phyloP scores from a whole-genome alignment of 2,329 filamentous ascomycete genomes.

The Phialophora expanda region DNA sequence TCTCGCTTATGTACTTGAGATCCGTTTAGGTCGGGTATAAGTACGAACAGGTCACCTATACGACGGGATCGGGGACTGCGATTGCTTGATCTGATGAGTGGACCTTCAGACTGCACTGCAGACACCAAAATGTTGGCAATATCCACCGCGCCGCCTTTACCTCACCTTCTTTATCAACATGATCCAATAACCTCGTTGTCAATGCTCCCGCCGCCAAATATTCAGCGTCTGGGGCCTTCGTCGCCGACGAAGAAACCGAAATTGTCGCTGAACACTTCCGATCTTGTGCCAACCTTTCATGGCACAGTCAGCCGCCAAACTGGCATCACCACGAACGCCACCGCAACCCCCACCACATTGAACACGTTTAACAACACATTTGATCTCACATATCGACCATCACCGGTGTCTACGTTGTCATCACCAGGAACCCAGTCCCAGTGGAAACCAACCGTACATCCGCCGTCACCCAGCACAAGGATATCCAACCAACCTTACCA shows the following conservation, averaged over 20 bases:
- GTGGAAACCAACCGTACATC: constrained; percentile 34
- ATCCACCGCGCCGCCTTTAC: constrained; percentile 22
- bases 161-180: constrained; percentile 29
- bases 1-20: constrained; percentile 4
- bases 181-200: constrained; percentile 12
- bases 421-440: constrained; percentile 40
- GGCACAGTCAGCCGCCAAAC: constrained; percentile 55
- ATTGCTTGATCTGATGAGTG: constrained; percentile 18
- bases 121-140: constrained; percentile 31
- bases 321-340: constrained; percentile 30
- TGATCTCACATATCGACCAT: constrained; percentile 50
- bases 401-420: constrained; percentile 45
- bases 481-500: constrained; percentile 40
- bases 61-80: constrained; percentile 9
- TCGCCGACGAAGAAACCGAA: constrained; percentile 56
- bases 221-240: constrained; percentile 14
- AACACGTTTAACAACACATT: constrained; percentile 69
- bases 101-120: constrained; percentile 4
- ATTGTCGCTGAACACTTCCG: constrained; percentile 64
- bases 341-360: constrained; percentile 62
- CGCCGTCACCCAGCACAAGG: constrained; percentile 29
- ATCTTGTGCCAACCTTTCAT: constrained; percentile 57
- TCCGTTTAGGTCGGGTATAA: constrained; percentile 12
- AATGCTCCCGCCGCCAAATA: constrained; percentile 16
- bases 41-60: constrained; percentile 11